Conservation (phyloP, 108 stramenopile genomes). For the Skeletonema grethae region DNA sequence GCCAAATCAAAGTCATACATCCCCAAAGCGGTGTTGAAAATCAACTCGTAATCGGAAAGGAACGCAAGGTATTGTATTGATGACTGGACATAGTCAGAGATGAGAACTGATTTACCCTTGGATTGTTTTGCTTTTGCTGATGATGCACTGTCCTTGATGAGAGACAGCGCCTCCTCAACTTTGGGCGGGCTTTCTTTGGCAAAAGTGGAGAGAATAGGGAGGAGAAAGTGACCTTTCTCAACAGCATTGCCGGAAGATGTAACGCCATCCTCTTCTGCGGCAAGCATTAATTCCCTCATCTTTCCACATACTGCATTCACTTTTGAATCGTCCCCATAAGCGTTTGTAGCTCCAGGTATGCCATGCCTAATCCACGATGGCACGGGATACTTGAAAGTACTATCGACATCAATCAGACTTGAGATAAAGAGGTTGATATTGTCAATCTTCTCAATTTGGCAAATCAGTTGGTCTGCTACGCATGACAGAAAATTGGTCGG, state of each 20-base stretch:
- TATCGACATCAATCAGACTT: slow-evolving; percentile 68
- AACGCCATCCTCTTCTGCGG: slow-evolving; percentile 48
- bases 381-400: slow-evolving; percentile 73
- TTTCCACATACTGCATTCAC: slow-evolving; percentile 75
- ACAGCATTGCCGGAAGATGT: slow-evolving; percentile 43
- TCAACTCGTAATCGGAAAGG: slow-evolving; percentile 79
- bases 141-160: slow-evolving; percentile 66
- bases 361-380: slow-evolving; percentile 57
- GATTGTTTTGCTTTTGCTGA: slow-evolving; percentile 11
- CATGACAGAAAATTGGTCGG: slow-evolving; percentile 66
- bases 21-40: slow-evolving; percentile 90
- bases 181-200: slow-evolving; percentile 86
- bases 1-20: slow-evolving; percentile 93
- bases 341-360: slow-evolving; percentile 1
- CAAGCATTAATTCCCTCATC: slow-evolving; percentile 69
- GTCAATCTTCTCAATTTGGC: slow-evolving; percentile 71
- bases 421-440: slow-evolving; percentile 87
- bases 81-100: slow-evolving; percentile 72
- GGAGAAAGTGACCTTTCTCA: slow-evolving; percentile 69
- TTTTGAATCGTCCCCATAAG: slow-evolving; percentile 68
- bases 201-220: slow-evolving; percentile 87
- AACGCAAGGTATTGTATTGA: slow-evolving; percentile 91
- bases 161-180: slow-evolving; percentile 72
- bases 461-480: slow-evolving; percentile 52
- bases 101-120: slow-evolving; percentile 59